These are phyloP conservation scores for Chalara sp. DNA, from an alignment of 2,329 filamentous ascomycete genomes.

Conservation along the genomic window DNA sequence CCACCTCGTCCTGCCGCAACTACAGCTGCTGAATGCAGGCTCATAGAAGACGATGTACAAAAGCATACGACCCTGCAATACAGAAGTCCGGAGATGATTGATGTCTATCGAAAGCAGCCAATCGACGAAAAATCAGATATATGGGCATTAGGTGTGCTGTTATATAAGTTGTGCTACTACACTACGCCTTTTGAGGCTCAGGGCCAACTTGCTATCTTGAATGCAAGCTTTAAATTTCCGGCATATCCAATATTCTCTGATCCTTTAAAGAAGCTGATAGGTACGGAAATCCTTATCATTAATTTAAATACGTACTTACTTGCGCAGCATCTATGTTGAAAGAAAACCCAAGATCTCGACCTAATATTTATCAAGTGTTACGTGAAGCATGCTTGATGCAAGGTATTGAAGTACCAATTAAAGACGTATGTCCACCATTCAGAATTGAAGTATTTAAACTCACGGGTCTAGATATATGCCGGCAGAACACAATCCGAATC, in stretches of 20 bases:
- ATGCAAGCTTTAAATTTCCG: conserved; percentile 90
- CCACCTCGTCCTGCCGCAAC: conserved; percentile 77
- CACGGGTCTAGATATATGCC: conserved; percentile 59
- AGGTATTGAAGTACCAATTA: conserved; percentile 76
- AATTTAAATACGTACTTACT: conserved; percentile 8
- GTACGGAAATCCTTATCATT: conserved; percentile 41
- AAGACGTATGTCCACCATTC: conserved; percentile 61
- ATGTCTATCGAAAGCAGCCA: conserved; percentile 91
- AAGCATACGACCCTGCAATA: conserved; percentile 97
- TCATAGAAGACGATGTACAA: conserved; percentile 96
- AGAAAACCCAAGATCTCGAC: conserved; percentile 68
- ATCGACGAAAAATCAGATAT: conserved; percentile 99
- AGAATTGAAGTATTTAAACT: conserved; percentile 3
- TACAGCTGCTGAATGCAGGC: conserved; percentile 78
- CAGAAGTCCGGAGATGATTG: conserved; percentile 96
- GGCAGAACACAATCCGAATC: conserved; percentile 57
- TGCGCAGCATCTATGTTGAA: conserved; percentile 75
- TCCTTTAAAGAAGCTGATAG: conserved; percentile 80
- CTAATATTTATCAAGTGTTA: conserved; percentile 91
- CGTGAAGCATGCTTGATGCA: conserved; percentile 85
- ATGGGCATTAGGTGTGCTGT: conserved; percentile 83
- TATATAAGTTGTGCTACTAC: conserved; percentile 99
- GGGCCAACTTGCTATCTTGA: conserved; percentile 93
- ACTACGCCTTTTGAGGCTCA: conserved; percentile 98
- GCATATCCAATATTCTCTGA: conserved; percentile 85